Conservation (phyloP, 2,329 filamentous ascomycete species). For the Paecilomyces variotii region DNA sequence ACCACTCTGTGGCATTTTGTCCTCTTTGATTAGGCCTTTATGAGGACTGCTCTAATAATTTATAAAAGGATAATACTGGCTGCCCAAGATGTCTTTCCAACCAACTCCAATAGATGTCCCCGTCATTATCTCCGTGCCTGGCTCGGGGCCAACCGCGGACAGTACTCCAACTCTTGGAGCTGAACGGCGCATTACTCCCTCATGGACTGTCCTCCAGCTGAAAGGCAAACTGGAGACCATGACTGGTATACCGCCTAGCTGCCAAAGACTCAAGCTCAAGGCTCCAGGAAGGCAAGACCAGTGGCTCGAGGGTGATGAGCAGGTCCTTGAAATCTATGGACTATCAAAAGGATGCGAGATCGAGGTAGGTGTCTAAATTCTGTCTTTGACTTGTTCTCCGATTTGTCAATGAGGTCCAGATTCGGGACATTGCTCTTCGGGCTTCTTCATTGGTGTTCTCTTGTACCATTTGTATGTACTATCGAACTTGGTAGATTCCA, state of each 20-base stretch:
- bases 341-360: slow-evolving; percentile 36
- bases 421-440: background rate
- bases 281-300: slow-evolving; percentile 52
- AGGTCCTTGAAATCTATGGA: slow-evolving; percentile 47
- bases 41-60: background rate
- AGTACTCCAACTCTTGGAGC: slow-evolving; percentile 47
- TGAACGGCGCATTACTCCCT: slow-evolving; percentile 84
- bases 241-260: slow-evolving; percentile 78
- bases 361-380: slow-evolving; percentile 24
- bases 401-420: too few species aligned
- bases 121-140: slow-evolving; percentile 30
- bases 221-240: slow-evolving; percentile 85
- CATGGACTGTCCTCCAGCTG: slow-evolving; percentile 79
- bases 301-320: slow-evolving; percentile 64
- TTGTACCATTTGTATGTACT: background rate
- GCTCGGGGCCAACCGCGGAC: slow-evolving; percentile 7
- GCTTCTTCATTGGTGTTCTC: background rate
- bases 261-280: slow-evolving; percentile 68
- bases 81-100: slow-evolving; percentile 25
- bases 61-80: background rate
- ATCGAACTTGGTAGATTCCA: too few species aligned
- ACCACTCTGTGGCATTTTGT: background rate
- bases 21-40: background rate
- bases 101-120: slow-evolving; percentile 31
- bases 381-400: background rate